Conservation (phyloP, 148 eudicot species). For the Chenopodium suecicum region DNA sequence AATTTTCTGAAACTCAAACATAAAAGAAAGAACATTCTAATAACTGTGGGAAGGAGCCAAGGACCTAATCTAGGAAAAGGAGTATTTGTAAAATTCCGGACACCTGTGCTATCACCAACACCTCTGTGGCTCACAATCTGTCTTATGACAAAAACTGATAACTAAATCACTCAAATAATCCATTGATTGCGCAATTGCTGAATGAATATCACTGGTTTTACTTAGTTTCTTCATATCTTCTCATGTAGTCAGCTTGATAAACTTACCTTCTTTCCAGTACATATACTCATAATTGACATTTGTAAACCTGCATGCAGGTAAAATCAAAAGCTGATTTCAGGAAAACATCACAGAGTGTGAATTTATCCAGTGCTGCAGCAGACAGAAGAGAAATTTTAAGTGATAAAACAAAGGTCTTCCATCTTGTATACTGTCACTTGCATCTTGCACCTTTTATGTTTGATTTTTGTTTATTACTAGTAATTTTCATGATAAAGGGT, state of each 20-base stretch:
- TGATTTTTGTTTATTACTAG: background rate
- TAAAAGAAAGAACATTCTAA: background rate
- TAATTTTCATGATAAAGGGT: background rate
- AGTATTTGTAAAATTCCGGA: background rate
- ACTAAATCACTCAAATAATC: background rate
- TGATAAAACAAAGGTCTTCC: slow-evolving; percentile 25
- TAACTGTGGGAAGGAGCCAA: background rate
- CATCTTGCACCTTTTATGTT: background rate
- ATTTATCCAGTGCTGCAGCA: slow-evolving; percentile 9
- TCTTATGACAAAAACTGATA: background rate
- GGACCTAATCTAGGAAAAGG: background rate
- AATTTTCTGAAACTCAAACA: background rate
- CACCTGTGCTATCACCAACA: background rate
- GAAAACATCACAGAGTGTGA: slow-evolving; percentile 23
- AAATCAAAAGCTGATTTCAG: slow-evolving; percentile 25
- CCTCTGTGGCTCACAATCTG: background rate
- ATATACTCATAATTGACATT: background rate
- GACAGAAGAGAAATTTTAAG: slow-evolving; percentile 24
- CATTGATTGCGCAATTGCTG: background rate
- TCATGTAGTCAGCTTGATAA: background rate
- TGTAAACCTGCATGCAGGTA: slow-evolving; percentile 14
- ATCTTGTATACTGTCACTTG: slow-evolving; percentile 3
- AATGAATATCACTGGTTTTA: background rate
- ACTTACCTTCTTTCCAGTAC: background rate
- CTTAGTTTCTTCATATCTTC: background rate